These are phyloP conservation scores for Infundibulicybe gibba DNA, from an alignment of 768 basidiomycete species.

Conservation along the genomic window DNA sequence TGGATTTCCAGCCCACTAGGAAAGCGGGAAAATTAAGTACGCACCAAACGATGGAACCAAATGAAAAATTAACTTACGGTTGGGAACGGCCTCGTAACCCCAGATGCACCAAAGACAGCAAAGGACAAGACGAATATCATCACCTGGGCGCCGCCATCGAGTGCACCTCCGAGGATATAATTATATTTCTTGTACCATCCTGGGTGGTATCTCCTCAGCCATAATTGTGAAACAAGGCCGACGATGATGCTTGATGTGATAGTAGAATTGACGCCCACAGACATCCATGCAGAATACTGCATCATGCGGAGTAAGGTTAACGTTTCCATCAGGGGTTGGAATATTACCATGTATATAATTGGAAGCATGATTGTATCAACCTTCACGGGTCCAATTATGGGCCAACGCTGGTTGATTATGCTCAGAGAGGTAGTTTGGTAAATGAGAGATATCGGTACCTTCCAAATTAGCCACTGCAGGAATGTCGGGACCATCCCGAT, in stretches of 20 bases:
- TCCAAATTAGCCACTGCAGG: constrained; percentile 51
- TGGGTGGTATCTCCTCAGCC: constrained; percentile 53
- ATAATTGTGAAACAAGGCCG: constrained; percentile 56
- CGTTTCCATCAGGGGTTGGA: not conserved
- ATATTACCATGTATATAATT: constrained; percentile 47
- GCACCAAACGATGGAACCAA: not conserved
- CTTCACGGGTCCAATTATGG: constrained; percentile 47
- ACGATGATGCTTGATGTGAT: constrained; percentile 44
- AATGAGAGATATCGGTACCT: constrained; percentile 25
- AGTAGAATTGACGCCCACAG: constrained; percentile 53
- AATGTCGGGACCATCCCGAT: constrained; percentile 51
- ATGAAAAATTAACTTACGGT: constrained; percentile 18
- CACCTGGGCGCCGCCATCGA: constrained; percentile 64
- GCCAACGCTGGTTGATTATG: constrained; percentile 40
- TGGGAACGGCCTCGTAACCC: constrained; percentile 46
- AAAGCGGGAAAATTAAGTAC: constrained; percentile 4
- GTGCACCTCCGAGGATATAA: constrained; percentile 62
- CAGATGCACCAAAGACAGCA: constrained; percentile 61
- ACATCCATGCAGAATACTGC: constrained; percentile 39
- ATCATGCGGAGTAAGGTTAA: not conserved
- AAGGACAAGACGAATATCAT: constrained; percentile 65
- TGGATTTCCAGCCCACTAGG: constrained; percentile 55
- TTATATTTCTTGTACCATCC: constrained; percentile 69
- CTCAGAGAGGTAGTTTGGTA: not conserved
- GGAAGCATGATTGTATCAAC: constrained; percentile 51